These are phyloP conservation scores for Rhodamnia argentea DNA, from an alignment of 345 rosid genomes.

Conservation along the genomic window DNA sequence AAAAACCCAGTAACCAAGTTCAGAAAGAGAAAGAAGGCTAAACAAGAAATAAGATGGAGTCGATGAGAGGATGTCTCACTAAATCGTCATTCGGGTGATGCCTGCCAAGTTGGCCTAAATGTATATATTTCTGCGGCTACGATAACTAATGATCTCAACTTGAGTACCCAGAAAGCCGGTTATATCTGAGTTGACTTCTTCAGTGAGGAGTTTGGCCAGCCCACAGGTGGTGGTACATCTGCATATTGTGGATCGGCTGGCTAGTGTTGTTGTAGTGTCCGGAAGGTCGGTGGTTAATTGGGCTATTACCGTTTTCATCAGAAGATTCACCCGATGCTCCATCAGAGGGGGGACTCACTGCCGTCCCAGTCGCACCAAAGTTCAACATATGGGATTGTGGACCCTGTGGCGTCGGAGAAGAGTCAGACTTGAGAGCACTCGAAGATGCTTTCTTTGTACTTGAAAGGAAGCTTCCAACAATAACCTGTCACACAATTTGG, in stretches of 20 bases:
- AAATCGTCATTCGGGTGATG: background rate
- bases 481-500: conserved; percentile 31
- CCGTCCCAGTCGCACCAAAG: conserved; percentile 40
- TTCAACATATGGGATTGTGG: conserved; percentile 36
- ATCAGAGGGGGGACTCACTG: conserved; percentile 53
- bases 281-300: conserved; percentile 25
- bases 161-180: background rate
- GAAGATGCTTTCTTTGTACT: conserved; percentile 46
- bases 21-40: background rate
- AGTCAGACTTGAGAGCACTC: conserved; percentile 34
- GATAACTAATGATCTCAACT: background rate
- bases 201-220: conserved; percentile 39
- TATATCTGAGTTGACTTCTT: conserved; percentile 4
- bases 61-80: background rate
- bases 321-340: conserved; percentile 76
- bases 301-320: conserved; percentile 57
- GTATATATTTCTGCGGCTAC: background rate
- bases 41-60: background rate
- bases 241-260: conserved; percentile 43
- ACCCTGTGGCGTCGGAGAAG: conserved; percentile 25
- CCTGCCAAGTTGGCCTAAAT: background rate
- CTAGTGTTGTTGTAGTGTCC: conserved; percentile 25
- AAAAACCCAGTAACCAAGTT: background rate
- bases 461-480: conserved; percentile 78
- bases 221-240: conserved; percentile 56